Base-by-base conservation (phyloP, 331 rosid genomes). In the Prunus yedoensis region DNA sequence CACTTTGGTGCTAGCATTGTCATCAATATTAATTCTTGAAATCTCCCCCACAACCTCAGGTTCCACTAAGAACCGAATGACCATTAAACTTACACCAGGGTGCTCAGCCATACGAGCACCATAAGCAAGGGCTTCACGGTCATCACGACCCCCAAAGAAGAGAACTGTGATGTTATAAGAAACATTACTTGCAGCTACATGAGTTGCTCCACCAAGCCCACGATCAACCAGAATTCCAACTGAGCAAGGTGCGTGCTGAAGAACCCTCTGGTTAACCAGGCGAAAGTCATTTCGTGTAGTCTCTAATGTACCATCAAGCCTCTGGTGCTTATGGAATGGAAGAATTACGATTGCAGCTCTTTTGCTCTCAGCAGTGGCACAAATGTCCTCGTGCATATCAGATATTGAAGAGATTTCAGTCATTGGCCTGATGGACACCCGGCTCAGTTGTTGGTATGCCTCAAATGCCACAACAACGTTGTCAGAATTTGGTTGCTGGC, bases 131-230 rank as follows among this genome's bases (percentile, higher is more conserved):
- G 98, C 92, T 79, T 91, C 97, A 3, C 85, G 78, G 74, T 93
- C 98, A 74, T 93, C 97, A 18, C 78, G 79, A 14, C 98, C 98
- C 10, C 98, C 98, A 60, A 93, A 89, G 93, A 87, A 93, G 50
- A 87, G 88, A 43, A 88, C 93, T 3, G 83, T 69, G 14, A 91
- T 71, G 78, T 56, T 60, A 71, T 80, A 85, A 8, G 97, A 91
- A 73, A 91, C 97, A 59, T 85, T 74, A 62, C 98, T 81, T 11
- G 93, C 92, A 1, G 96, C 70, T 10, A 93, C 84, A 71, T 89
- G 96, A 65, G 85, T 74, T 17, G 88, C 41, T 46, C 98, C 98
- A 53, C 98, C 98, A 23, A 93, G 93, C 5, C 97, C 97, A 6
- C 97, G 93, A 69, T 93, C 98, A 13, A 93, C 84, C 15, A 93